phyloP scores from a whole-genome alignment of 2,329 filamentous ascomycete species.

The Drechslerella stenobrocha region DNA sequence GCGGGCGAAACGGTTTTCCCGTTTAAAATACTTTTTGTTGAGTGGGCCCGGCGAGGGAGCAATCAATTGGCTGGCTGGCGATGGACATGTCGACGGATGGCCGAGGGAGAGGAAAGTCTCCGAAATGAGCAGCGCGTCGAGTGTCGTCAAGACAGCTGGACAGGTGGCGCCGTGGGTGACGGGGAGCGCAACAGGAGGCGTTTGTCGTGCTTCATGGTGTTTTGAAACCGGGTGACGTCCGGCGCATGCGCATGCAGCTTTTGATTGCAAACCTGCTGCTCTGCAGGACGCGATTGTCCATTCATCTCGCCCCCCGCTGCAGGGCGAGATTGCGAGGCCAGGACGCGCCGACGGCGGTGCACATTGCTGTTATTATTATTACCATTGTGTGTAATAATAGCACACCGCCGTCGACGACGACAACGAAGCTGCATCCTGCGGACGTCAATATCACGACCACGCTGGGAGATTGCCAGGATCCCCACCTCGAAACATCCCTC shows the following conservation, averaged over 20 bases:
- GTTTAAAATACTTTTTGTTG: no score
- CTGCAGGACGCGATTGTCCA: not conserved
- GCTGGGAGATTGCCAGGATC: constrained; percentile 17
- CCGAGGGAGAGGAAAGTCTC: constrained; percentile 45
- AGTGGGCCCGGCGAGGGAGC: no score
- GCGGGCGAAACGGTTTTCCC: constrained; percentile 34
- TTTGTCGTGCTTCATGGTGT: constrained; percentile 4
- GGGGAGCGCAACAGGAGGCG: not conserved
- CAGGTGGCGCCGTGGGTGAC: not conserved
- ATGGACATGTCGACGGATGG: constrained; percentile 1
- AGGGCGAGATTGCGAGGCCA: no score
- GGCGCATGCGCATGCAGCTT: not conserved
- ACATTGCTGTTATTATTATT: not conserved
- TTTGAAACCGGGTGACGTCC: constrained; percentile 1
- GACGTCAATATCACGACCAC: no score
- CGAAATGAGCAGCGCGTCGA: constrained; percentile 25
- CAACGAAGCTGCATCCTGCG: no score
- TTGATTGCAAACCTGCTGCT: constrained; percentile 1
- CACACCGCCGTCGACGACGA: no score
- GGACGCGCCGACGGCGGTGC: not conserved
- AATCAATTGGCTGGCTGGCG: no score
- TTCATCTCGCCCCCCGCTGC: no score
- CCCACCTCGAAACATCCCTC: constrained; percentile 34
- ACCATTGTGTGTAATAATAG: not conserved
- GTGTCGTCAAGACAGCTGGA: not conserved